Percentiles rank a stretch among this genome's conserved stretches.
These are phyloP conservation scores for Francoa sonchifolia DNA, from an alignment of 441 rosid species.

Conservation along the genomic window DNA sequence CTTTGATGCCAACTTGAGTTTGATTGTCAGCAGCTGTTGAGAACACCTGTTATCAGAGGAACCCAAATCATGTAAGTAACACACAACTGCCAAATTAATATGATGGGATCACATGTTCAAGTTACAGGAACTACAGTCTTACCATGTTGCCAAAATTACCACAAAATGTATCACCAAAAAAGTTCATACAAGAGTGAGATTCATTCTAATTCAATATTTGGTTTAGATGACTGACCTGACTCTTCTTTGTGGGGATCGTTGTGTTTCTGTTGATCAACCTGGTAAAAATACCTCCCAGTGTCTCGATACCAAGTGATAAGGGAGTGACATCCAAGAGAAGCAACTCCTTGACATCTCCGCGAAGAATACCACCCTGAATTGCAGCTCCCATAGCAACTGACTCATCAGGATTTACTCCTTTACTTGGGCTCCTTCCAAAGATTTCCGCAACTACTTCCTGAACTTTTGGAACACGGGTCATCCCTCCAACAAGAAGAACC, in stretches of 20 bases:
- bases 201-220: too few species aligned
- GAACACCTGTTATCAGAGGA: slow-evolving; percentile 40
- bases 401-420: slow-evolving; percentile 95
- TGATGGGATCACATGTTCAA: too few species aligned
- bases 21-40: slow-evolving; percentile 97
- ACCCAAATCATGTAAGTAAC: too few species aligned
- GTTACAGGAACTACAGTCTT: too few species aligned
- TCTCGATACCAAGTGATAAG: slow-evolving; percentile 88
- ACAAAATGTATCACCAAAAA: too few species aligned
- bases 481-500: slow-evolving; percentile 92
- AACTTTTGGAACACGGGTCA: slow-evolving; percentile 94
- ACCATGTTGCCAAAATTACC: too few species aligned
- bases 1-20: slow-evolving; percentile 91
- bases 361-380: slow-evolving; percentile 89
- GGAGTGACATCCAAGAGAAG: slow-evolving; percentile 91
- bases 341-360: slow-evolving; percentile 91
- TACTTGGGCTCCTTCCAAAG: slow-evolving; percentile 82
- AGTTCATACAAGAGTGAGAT: too few species aligned
- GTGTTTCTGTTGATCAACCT: slow-evolving; percentile 76
- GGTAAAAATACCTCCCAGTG: slow-evolving; percentile 88
- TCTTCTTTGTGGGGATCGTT: slow-evolving; percentile 92
- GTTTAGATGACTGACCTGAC: slow-evolving; percentile 46
- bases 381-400: slow-evolving; percentile 99
- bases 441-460: slow-evolving; percentile 68
- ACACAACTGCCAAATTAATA: too few species aligned